phyloP scores from a whole-genome alignment of 805 yeast species.

The Metschnikowia reukaufii region DNA sequence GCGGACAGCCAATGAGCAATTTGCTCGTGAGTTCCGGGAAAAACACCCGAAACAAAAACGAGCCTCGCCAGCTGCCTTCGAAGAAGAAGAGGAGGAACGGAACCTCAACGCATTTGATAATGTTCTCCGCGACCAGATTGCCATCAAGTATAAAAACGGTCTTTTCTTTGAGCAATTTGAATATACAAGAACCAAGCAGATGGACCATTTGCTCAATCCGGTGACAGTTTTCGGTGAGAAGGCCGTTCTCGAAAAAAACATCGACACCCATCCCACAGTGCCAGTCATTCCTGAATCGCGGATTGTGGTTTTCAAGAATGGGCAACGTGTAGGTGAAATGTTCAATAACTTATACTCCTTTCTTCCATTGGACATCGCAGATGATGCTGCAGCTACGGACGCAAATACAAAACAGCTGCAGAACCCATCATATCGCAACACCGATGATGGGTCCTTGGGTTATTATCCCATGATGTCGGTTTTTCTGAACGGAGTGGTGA shows the following conservation, averaged over 20 bases:
- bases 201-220: constrained; percentile 75
- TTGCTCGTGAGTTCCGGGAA: constrained; percentile 15
- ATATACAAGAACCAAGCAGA: constrained; percentile 62
- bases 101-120: constrained; percentile 30
- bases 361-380: constrained; percentile 72
- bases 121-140: constrained; percentile 77
- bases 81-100: constrained; percentile 19
- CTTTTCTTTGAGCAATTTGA: constrained; percentile 85
- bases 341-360: constrained; percentile 71
- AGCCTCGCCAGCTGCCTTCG: constrained; percentile 14
- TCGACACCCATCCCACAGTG: constrained; percentile 28
- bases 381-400: constrained; percentile 26
- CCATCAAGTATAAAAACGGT: constrained; percentile 76
- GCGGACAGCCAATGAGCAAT: constrained; percentile 36
- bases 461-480: constrained; percentile 90
- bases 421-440: constrained; percentile 37
- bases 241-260: constrained; percentile 53
- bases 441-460: constrained; percentile 85
- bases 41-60: constrained; percentile 16
- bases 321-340: constrained; percentile 61
- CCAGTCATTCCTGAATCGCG: constrained; percentile 58
- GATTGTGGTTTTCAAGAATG: constrained; percentile 75
- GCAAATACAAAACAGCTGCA: constrained; percentile 34
- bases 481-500: constrained; percentile 74
- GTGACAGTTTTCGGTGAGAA: constrained; percentile 69